Conservation (phyloP, 78 protist genomes). For the Dictyostelium capitatum region DNA sequence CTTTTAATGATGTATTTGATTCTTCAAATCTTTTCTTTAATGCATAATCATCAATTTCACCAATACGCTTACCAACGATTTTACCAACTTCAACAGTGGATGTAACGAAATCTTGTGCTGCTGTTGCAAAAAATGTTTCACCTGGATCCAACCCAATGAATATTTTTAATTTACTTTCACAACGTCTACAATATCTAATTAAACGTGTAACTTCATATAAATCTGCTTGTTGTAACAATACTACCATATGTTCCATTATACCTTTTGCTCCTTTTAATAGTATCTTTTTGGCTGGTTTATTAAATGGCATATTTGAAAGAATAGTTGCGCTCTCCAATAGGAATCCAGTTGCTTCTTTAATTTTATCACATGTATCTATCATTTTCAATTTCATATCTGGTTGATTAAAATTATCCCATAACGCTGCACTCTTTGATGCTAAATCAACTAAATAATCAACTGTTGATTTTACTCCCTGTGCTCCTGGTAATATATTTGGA, state of each 20-base stretch:
- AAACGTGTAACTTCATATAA: constrained; percentile 70
- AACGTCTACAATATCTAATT: constrained; percentile 22
- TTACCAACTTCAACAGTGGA: constrained; percentile 56
- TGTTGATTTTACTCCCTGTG: constrained; percentile 66
- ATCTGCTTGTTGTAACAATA: constrained; percentile 75
- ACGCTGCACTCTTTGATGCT: constrained; percentile 43
- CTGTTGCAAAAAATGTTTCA: constrained; percentile 50
- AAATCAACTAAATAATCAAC: constrained; percentile 74
- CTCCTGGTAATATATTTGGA: constrained; percentile 81
- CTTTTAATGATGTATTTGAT: constrained; percentile 52
- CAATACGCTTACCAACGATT: constrained; percentile 44
- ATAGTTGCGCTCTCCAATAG: constrained; percentile 64
- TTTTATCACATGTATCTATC: constrained; percentile 53
- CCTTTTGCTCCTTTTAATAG: constrained; percentile 71
- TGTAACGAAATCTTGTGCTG: constrained; percentile 76
- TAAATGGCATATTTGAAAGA: constrained; percentile 77
- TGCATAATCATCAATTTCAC: constrained; percentile 65
- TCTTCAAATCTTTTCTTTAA: constrained; percentile 64
- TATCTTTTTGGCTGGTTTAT: constrained; percentile 68
- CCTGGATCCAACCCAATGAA: constrained; percentile 74
- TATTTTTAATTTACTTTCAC: constrained; percentile 46
- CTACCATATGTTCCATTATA: constrained; percentile 81
- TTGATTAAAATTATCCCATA: constrained; percentile 76
- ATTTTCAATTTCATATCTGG: constrained; percentile 63
- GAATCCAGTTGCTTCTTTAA: constrained; percentile 34